These are phyloP conservation scores for Colletotrichum cuscutae DNA, from an alignment of 2,329 filamentous ascomycete genomes.

Conservation along the genomic window DNA sequence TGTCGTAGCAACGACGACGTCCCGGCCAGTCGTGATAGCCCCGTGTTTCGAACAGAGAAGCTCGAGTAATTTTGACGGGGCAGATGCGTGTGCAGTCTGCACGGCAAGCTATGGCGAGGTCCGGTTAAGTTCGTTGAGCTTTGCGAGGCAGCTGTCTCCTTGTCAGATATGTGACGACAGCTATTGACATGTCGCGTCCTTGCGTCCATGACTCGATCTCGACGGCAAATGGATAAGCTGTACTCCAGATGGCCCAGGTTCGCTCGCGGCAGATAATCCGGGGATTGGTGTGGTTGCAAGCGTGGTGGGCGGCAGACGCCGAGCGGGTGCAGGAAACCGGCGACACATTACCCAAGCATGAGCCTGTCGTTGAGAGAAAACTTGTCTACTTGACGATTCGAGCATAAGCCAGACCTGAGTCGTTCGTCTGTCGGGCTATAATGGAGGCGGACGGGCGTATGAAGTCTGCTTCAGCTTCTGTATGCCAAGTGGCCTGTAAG, in stretches of 20 bases:
- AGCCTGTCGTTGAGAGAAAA: not conserved
- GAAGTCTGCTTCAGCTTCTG: not conserved
- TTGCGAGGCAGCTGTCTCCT: not conserved
- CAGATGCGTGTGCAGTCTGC: not conserved
- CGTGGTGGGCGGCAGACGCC: not conserved
- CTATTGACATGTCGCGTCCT: not conserved
- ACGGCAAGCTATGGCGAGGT: not conserved
- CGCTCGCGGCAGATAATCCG: not conserved
- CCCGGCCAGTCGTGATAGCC: conserved; percentile 11
- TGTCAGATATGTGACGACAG: conserved; percentile 1
- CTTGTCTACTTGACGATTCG: not conserved
- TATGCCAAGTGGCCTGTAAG: not conserved
- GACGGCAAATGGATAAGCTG: not conserved
- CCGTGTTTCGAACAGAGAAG: conserved; percentile 27
- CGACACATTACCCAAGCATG: not conserved
- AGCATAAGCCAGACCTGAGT: not conserved
- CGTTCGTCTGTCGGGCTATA: not conserved
- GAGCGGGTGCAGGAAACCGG: not conserved
- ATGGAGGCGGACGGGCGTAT: not conserved
- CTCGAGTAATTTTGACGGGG: conserved; percentile 13
- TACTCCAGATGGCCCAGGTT: not conserved
- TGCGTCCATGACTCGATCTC: conserved; percentile 11
- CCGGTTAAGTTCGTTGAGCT: not conserved
- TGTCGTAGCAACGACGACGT: conserved; percentile 21
- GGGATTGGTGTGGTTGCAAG: not conserved